A percentile compares a stretch with the other conserved stretches of the same genome.
These are phyloP conservation scores for Candida lessepsii DNA, from an alignment of 805 yeast species.

Conservation along the genomic window DNA sequence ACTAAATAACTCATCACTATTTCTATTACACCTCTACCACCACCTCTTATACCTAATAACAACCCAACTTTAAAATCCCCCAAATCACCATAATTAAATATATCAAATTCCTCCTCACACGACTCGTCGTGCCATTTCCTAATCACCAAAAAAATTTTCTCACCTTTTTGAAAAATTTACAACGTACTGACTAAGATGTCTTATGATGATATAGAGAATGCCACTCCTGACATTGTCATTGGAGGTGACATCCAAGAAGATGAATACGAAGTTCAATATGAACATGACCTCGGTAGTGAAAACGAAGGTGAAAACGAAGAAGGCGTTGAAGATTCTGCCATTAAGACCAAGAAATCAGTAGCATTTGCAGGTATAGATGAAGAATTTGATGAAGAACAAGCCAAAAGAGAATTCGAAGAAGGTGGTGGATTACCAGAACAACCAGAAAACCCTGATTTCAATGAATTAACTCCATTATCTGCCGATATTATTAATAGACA, in stretches of 20 bases:
- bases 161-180: constrained; percentile 1
- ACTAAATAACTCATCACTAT: too few relatives aligned
- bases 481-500: constrained; percentile 98
- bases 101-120: too few relatives aligned
- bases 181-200: constrained; percentile 47
- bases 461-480: constrained; percentile 77
- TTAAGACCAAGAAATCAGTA: constrained; percentile 63
- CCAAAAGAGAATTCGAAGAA: constrained; percentile 86
- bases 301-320: constrained; percentile 47
- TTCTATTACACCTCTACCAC: too few relatives aligned
- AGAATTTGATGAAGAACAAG: constrained; percentile 71
- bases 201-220: constrained; percentile 76
- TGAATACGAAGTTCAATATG: constrained; percentile 47
- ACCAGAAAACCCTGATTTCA: constrained; percentile 84
- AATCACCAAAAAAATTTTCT: neutral
- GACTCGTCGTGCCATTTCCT: neutral
- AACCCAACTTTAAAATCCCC: too few relatives aligned
- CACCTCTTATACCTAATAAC: too few relatives aligned
- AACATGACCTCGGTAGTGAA: constrained; percentile 47
- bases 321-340: constrained; percentile 32
- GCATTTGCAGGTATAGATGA: constrained; percentile 73
- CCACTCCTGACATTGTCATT: constrained; percentile 81
- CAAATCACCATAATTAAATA: too few relatives aligned
- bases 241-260: constrained; percentile 48
- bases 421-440: constrained; percentile 99